phyloP scores from a whole-genome alignment of 768 basidiomycete species.

The Tremella mesenterica region DNA sequence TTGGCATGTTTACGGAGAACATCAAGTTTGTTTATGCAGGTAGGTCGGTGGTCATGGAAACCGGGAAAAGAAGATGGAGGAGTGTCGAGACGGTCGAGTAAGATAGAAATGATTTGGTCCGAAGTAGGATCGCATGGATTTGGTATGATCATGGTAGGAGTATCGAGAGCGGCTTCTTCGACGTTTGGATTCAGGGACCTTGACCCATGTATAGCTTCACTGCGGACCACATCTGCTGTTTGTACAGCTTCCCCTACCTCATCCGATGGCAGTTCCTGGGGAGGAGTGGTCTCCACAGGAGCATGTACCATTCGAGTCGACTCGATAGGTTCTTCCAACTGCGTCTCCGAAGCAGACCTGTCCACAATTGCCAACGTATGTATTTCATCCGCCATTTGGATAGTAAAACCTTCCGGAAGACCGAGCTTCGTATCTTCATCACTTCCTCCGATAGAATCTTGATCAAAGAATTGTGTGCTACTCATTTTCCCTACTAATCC shows the following conservation, averaged over 20 bases:
- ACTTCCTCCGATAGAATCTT: background rate
- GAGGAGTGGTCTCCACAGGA: background rate
- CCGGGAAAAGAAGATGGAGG: constrained; percentile 45
- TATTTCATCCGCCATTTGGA: constrained; percentile 14
- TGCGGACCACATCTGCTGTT: constrained; percentile 10
- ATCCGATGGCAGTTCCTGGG: no score
- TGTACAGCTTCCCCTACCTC: background rate
- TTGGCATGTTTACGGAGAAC: constrained; percentile 65
- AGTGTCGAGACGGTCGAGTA: constrained; percentile 55
- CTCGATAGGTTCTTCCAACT: no score
- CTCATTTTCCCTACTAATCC: background rate
- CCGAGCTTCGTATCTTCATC: constrained; percentile 22
- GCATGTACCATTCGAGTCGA: no score
- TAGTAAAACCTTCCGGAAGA: constrained; percentile 43
- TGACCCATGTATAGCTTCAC: background rate
- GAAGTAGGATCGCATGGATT: constrained; percentile 88
- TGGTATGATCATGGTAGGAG: no score
- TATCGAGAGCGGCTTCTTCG: no score
- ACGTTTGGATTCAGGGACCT: background rate
- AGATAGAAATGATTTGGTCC: constrained; percentile 53
- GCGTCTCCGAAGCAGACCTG: no score
- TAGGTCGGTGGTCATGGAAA: constrained; percentile 40
- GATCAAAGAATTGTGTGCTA: background rate
- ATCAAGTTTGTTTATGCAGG: constrained; percentile 53
- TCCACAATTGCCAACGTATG: constrained; percentile 27